Evolutionary conservation across 768 basidiomycete species (phyloP).

Genomic region (Trametes elegans): DNA sequence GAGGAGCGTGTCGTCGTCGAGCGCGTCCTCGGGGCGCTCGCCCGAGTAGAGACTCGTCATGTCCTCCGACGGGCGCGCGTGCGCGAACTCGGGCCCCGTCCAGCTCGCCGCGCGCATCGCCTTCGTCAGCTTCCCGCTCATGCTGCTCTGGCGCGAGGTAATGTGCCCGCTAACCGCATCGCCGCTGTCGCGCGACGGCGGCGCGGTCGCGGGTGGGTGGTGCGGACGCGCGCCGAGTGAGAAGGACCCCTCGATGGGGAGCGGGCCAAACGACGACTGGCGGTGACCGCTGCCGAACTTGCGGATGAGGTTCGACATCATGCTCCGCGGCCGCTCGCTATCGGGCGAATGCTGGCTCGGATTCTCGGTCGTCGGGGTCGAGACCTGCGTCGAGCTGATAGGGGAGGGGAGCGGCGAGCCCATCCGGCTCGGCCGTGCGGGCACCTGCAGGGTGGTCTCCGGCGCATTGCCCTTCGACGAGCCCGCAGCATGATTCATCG

Average conservation of each 20-base stretch:
- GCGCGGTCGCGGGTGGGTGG: slow-evolving; percentile 12
- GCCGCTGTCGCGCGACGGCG: slow-evolving; percentile 39
- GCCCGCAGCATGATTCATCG: slow-evolving; percentile 23
- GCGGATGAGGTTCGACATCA: slow-evolving; percentile 18
- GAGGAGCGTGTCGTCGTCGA: slow-evolving; percentile 52
- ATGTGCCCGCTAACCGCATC: slow-evolving; percentile 40
- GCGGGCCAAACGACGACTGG: slow-evolving; percentile 7
- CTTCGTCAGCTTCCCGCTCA: slow-evolving; percentile 35
- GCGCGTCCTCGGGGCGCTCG: slow-evolving; percentile 38
- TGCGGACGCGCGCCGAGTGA: slow-evolving; percentile 2
- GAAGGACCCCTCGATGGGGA: background rate
- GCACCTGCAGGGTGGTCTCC: slow-evolving; percentile 23
- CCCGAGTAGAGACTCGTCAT: slow-evolving; percentile 44
- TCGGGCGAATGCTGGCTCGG: slow-evolving; percentile 15
- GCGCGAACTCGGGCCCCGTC: slow-evolving; percentile 47
- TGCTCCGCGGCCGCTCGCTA: slow-evolving; percentile 25
- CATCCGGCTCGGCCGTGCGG: slow-evolving; percentile 21
- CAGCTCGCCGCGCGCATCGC: slow-evolving; percentile 65
- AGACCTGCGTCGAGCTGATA: slow-evolving; percentile 26
- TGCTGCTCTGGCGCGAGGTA: slow-evolving; percentile 27
- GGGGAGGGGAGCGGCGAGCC: slow-evolving; percentile 28
- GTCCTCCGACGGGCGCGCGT: slow-evolving; percentile 37
- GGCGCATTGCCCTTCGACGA: slow-evolving; percentile 20
- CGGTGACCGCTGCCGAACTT: slow-evolving; percentile 11
- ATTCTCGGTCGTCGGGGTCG: slow-evolving; percentile 17